phyloP scores from a whole-genome alignment of 306 rosid species.

The Prunus salicina region DNA sequence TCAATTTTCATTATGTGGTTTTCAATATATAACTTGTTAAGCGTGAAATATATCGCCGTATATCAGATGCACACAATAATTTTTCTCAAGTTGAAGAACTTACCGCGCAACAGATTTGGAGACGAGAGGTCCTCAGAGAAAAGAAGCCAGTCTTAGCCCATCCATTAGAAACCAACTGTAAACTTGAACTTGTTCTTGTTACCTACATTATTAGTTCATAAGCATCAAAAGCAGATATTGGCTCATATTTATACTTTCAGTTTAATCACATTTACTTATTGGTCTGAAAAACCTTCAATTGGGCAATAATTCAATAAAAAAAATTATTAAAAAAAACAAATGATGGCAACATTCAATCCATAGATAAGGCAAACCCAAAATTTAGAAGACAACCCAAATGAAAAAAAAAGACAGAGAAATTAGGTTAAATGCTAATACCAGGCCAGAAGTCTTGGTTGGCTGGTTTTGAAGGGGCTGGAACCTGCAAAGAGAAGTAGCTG shows the following conservation, averaged over 20 bases:
- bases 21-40: background rate
- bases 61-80: background rate
- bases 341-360: background rate
- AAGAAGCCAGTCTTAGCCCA: slow-evolving; percentile 39
- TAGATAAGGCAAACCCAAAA: background rate
- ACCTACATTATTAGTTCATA: slow-evolving; percentile 29
- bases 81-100: slow-evolving; percentile 6
- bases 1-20: background rate
- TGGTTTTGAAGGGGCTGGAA: slow-evolving; percentile 37
- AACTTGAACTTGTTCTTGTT: slow-evolving; percentile 23
- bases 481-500: slow-evolving; percentile 42
- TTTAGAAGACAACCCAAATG: background rate
- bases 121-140: slow-evolving; percentile 42
- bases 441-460: slow-evolving; percentile 18
- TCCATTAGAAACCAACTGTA: slow-evolving; percentile 27
- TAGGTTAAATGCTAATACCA: slow-evolving; percentile 20
- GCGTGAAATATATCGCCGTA: background rate
- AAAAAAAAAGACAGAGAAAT: background rate
- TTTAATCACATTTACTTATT: no score
- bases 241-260: background rate
- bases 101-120: slow-evolving; percentile 50
- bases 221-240: slow-evolving; percentile 1
- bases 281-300: background rate
- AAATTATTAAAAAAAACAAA: background rate
- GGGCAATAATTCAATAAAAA: background rate